Evolutionary conservation across 192 early-diverging fungal species (phyloP), one percentile per base, ranked within the genome.

Genomic region (Coemansia sp.): DNA sequence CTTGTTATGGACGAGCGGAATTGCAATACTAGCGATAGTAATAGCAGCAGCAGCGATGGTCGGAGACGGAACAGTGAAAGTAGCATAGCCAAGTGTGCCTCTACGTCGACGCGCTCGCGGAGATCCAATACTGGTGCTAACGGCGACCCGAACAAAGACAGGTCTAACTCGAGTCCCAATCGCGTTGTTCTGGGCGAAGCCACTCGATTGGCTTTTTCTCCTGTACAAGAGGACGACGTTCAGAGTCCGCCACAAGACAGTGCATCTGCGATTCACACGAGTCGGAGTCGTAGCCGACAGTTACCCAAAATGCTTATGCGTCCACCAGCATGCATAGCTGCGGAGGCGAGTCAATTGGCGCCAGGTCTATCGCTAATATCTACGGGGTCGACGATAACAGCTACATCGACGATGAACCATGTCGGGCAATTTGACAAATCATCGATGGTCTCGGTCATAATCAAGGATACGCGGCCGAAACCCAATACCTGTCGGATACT

Each of bases 1-100:
- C 40, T 14, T 60, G 14, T 62, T 37, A 33, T 69, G 60, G 7
- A 62, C 46, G 21, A 50, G 44, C 30, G 57, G 26, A 10, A 23
- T 59, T 37, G 39, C 64, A 69, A 66, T n/a, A 32, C 21, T 10
- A 13, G 59, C 33, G 30, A 38, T 44, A 49, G 44, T 42, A 65
- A 38, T 55, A 49, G 44, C 55, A 65, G 43, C 60, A 33, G 67
- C 49, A 53, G 47, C 60, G 63, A 47, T 60, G 63, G 65, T 64
- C 44, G 35, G 19, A 57, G 50, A 13, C 37, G 52, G 19, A 50
- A n/a, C 23, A 67, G 70, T 55, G 64, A 23, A 6, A 46, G 28
- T 19, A 64, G 43, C 38, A 8, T 37, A 14, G 55, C 59, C 55
- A 57, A 32, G 32, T 33, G 28, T 0, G 13, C 55, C 13, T 32